These are phyloP conservation scores for Metschnikowia lunata DNA, from an alignment of 805 yeast genomes.

Conservation along the genomic window DNA sequence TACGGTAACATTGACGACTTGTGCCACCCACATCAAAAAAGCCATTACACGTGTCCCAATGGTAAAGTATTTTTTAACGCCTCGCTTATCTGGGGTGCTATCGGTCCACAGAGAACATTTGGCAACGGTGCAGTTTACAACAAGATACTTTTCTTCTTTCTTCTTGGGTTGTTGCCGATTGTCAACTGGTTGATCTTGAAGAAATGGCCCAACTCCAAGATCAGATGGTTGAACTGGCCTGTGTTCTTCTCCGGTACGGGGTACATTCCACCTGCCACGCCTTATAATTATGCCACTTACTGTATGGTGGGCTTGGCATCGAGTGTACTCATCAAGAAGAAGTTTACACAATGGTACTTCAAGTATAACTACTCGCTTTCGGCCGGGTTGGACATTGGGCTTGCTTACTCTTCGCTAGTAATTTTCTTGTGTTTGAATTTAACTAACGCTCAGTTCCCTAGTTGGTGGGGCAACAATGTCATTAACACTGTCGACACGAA, in stretches of 20 bases:
- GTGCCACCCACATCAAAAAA: conserved; percentile 27
- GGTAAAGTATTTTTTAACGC: conserved; percentile 41
- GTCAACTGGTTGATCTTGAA: conserved; percentile 36
- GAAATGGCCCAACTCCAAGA: conserved; percentile 38
- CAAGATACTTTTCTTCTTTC: conserved; percentile 30
- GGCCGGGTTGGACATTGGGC: conserved; percentile 43
- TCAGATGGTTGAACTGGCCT: conserved; percentile 33
- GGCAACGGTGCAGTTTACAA: conserved; percentile 16
- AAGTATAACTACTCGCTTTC: conserved; percentile 44
- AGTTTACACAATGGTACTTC: conserved; percentile 42
- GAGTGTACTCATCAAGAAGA: conserved; percentile 37
- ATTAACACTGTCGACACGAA: conserved; percentile 39
- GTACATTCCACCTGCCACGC: conserved; percentile 70
- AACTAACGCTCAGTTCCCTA: conserved; percentile 23
- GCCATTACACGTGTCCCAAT: conserved; percentile 38
- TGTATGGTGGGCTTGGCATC: conserved; percentile 37
- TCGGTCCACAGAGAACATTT: conserved; percentile 26
- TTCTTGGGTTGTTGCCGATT: conserved; percentile 35
- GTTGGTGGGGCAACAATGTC: conserved; percentile 69
- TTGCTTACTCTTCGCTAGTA: conserved; percentile 37
- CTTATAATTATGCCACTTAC: conserved; percentile 59
- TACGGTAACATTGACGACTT: conserved; percentile 34
- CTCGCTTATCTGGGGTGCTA: conserved; percentile 42
- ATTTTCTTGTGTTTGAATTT: conserved; percentile 32
- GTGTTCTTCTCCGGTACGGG: conserved; percentile 48